Evolutionary conservation across 495 filamentous ascomycete species (phyloP), one percentile per base, ranked within the genome.

Genomic region (Daldinia decipiens): DNA sequence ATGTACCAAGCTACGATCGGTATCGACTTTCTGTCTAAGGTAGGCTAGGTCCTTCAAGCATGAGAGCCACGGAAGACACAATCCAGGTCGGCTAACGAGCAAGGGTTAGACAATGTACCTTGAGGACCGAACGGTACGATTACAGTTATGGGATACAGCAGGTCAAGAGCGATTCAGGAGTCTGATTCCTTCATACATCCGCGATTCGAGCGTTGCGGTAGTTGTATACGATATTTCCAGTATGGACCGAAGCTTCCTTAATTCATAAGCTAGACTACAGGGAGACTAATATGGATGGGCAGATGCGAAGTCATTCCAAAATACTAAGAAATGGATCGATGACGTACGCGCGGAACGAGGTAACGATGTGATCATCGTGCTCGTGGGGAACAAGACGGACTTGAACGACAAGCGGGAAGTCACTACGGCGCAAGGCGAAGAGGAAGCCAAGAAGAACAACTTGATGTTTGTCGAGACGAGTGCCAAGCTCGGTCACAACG

Each of bases 1-100:
- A 98, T 94, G 88, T 99, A 99, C 82, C 95, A 99, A 82, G 95
- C 95, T 50, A 99, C 95, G 59, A 99, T 99, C 76, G 95, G 95
- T 79, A 99, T 99, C 82, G 95, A 99, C 83, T 99, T 99, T 78
- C 89, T 99, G 70, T 98, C 94, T 70, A 99, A 99, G 89, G 93
- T 92, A 86, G 77, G 81, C 61, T 31, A 19, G 54, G 39, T 51
- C 43, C 21, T 34, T 31, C 54, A 19, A 11, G n/a, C 5, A 50
- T 21, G 51, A 34, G 32, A 47, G 6, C 12, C 17, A 8, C 17
- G 15, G 59, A 63, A 26, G 36, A 38, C 9, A 15, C 19, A 36
- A 56, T 40, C 45, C 11, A 34, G 15, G 19, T 60, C 59, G 36
- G 56, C 79, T 80, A 64, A 79, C 79, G 32, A 52, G 56, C 38